Evolutionary conservation across 495 filamentous ascomycete genomes (phyloP), one percentile per base, ranked within the genome.

Genomic region (Penicillium paxilli): DNA sequence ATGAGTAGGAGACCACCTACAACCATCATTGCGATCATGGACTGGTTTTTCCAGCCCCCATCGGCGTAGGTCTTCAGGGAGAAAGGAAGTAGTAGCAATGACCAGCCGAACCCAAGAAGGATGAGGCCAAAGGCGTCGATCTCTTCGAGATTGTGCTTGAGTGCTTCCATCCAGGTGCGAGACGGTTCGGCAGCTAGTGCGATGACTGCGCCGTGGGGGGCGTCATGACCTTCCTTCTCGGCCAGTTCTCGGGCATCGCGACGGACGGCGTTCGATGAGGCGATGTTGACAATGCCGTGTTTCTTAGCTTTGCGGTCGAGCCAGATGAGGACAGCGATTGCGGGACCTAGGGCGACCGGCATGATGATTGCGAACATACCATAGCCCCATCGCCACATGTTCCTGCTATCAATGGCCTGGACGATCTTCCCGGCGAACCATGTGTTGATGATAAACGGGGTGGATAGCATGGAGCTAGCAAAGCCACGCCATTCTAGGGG

Each of bases 41-140:
- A 51, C 3, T 14, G 51, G 24, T 59, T 59, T 10, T 17, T 22
- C 57, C 57, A 55, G 5, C 51, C 57, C 0, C 33, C 62, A 0
- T 63, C 45, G 25, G 74, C 70, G 38, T 70, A 72, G 12, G 62
- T 59, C 44, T 68, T 71, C 14, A 86, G 64, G 48, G 51, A 73
- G 64, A 87, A 79, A 5, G 84, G 81, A 1, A 86, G 70, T 2
- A 87, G 70, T 49, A 87, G 76, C 20, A 85, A 69, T 1, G 74
- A 71, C 47, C 84, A 63, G n/a, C 79, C 81, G n/a, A 64, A 69
- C 2, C 67, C 67, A 19, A 84, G 57, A 11, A 87, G 69, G 25
- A 85, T 51, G 16, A 85, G 57, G n/a, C 84, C 84, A 33, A 51
- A 12, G 26, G 38, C 25, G 32, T 59, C 57, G 16, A 59, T 54